These are phyloP conservation scores for Fusarium annulatum DNA, from an alignment of 2,329 filamentous ascomycete species.

Conservation along the genomic window DNA sequence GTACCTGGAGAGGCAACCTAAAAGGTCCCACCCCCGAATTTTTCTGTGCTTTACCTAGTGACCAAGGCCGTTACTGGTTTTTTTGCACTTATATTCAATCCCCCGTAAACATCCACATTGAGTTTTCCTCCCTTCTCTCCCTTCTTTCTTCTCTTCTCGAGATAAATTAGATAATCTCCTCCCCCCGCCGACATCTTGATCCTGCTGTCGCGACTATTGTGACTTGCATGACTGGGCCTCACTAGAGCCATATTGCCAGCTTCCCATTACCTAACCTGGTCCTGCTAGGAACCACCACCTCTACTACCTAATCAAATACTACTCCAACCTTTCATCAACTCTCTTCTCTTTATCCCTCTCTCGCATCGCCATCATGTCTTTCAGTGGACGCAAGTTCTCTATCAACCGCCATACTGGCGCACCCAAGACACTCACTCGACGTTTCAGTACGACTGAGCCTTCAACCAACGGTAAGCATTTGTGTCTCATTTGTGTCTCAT, in stretches of 20 bases:
- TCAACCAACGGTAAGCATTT: conserved; percentile 61
- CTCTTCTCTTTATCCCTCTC: conserved; percentile 1
- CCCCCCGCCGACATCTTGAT: conserved; percentile 20
- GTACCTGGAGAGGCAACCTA: conserved; percentile 8
- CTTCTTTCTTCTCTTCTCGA: conserved; percentile 13
- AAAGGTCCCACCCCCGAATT: conserved; percentile 33
- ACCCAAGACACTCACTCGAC: conserved; percentile 63
- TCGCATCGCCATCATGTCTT: conserved; percentile 54
- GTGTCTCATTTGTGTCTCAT: conserved; percentile 6
- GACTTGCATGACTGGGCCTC: conserved; percentile 28
- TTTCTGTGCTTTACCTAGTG: conserved; percentile 19
- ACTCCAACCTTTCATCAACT: not conserved
- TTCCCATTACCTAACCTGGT: conserved; percentile 9
- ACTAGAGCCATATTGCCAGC: conserved; percentile 14
- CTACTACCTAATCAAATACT: not conserved
- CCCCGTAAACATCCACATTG: conserved; percentile 33
- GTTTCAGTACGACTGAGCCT: conserved; percentile 70
- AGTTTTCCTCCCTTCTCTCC: conserved; percentile 11
- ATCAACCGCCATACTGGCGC: conserved; percentile 74
- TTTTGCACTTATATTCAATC: conserved; percentile 43
- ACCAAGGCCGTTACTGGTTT: conserved; percentile 4
- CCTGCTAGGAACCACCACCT: conserved; percentile 11
- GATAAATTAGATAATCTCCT: not conserved
- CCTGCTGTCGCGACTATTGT: not conserved
- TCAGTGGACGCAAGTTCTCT: conserved; percentile 71